Evolutionary conservation across 371 early-diverging fungal species (phyloP).

Genomic region (Mucor ambiguus): DNA sequence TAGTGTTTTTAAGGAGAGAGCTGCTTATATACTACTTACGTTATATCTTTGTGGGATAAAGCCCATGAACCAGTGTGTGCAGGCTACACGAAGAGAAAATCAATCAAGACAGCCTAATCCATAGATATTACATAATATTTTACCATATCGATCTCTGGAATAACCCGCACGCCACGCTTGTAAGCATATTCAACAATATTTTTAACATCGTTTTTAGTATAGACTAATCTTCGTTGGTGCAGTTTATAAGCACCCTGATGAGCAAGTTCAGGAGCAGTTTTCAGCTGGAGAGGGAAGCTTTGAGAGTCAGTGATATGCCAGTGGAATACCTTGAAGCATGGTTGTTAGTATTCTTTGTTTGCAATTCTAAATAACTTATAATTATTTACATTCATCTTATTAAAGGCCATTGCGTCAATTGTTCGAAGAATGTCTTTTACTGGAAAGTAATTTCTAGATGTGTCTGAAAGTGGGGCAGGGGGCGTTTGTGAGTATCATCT

Average conservation of each 20-base stretch:
- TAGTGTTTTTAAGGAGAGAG: neutral
- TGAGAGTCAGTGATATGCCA: conserved; percentile 82
- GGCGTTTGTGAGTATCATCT: neutral
- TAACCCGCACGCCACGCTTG: conserved; percentile 56
- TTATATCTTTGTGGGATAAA: conserved; percentile 36
- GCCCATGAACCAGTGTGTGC: conserved; percentile 72
- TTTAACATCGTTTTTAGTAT: conserved; percentile 64
- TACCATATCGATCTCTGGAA: conserved; percentile 81
- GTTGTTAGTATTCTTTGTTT: neutral
- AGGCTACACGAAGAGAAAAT: conserved; percentile 37
- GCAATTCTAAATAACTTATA: neutral
- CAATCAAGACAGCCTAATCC: neutral
- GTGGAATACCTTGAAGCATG: conserved; percentile 56
- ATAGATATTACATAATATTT: conserved; percentile 23
- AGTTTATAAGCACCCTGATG: conserved; percentile 52
- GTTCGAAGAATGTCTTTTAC: conserved; percentile 59
- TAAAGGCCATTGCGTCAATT: conserved; percentile 58
- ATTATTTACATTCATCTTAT: conserved; percentile 57
- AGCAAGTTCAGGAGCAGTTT: conserved; percentile 51
- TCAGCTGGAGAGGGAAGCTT: conserved; percentile 62
- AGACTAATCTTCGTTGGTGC: conserved; percentile 51
- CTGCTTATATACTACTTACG: conserved; percentile 26
- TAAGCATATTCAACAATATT: conserved; percentile 65
- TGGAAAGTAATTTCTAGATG: conserved; percentile 77
- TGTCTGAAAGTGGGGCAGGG: conserved; percentile 45